Base-by-base conservation (phyloP, 2,329 filamentous ascomycete species). In the Penicillium sp. region DNA sequence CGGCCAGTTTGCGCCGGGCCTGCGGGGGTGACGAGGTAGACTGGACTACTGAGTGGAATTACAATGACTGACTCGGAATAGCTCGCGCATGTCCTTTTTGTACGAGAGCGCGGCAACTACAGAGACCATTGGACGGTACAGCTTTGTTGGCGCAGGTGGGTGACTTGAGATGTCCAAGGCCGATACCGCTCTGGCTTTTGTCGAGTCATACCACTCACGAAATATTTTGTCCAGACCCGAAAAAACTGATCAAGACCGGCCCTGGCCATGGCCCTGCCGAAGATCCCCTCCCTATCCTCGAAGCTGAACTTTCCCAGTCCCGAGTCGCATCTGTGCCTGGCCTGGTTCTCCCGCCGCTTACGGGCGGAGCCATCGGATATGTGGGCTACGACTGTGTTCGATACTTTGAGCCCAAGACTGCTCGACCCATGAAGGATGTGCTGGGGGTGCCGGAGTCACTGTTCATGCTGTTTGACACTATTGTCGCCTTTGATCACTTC, bases 321-420 rank as follows among this genome's bases (percentile, higher is more conserved):
- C 86, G 91, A 28, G 91, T 97, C 65, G 90, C 93, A 37, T 86
- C 91, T 43, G 87, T 99, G 3, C 93, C 95, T 0, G 91, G 89
- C 0, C 81, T 98, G 71, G 86, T 85, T 70, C 84, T 99, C 40
- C 95, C 95, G 55, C 91, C 92, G 28, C 82, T 99, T 79, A 92
- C 91, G 0, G 95, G 93, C 43, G 95, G 95, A 53, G 95, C 93
- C 13, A 92, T 99, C 71, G 95, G 95, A 61, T 99, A 98, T 76
- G 92, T 98, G 6, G 93, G 93, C 56, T 99, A 99, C 74, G 95
- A 99, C 76, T 99, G 95, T 77, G 92, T 99, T 71, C 89, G 89
- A 73, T 98, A 98, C 79, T 99, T 99, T 70, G 95, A 99, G 82
- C 95, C 95, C 63, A 96, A 93, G 84, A 98, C 95, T n/a, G 89